phyloP scores from a whole-genome alignment of 2,329 filamentous ascomycete genomes.

The Trichoderma harzianum region DNA sequence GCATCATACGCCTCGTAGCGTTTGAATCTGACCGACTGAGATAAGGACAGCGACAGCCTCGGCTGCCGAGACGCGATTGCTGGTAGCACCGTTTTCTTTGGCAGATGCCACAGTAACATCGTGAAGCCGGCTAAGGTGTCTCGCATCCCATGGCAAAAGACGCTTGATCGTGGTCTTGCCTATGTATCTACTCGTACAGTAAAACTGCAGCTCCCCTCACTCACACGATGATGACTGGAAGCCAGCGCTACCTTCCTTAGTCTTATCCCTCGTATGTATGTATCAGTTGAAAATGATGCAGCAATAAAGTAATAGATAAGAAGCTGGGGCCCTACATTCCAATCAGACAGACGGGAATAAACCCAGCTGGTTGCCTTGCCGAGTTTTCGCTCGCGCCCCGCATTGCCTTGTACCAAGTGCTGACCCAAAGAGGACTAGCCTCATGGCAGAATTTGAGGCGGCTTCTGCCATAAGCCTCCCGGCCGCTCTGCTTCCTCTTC shows the following conservation, averaged over 20 bases:
- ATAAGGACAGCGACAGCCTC: not conserved
- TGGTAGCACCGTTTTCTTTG: not conserved
- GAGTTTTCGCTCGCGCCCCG: slow-evolving; percentile 6
- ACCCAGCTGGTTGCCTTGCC: not conserved
- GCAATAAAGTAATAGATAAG: not conserved
- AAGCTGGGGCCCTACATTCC: not conserved
- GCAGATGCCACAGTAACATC: not conserved
- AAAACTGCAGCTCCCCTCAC: not conserved
- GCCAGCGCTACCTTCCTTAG: not conserved
- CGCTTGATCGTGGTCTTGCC: not conserved
- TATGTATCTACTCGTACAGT: not conserved
- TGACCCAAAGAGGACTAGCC: slow-evolving; percentile 11
- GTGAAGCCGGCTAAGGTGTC: not conserved
- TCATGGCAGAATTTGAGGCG: slow-evolving; percentile 14
- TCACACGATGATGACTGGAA: not conserved
- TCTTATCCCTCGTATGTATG: not conserved
- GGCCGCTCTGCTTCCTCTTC: slow-evolving; percentile 9
- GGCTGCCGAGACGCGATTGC: not conserved
- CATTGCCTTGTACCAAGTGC: not conserved
- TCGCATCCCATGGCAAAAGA: not conserved
- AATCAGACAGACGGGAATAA: not conserved
- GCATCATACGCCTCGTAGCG: slow-evolving; percentile 49
- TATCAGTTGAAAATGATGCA: not conserved
- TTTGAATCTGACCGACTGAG: slow-evolving; percentile 26
- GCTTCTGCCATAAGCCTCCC: slow-evolving; percentile 11